phyloP scores from a whole-genome alignment of 1,139 yeast species.

The Blastobotrys malaysiensis region DNA sequence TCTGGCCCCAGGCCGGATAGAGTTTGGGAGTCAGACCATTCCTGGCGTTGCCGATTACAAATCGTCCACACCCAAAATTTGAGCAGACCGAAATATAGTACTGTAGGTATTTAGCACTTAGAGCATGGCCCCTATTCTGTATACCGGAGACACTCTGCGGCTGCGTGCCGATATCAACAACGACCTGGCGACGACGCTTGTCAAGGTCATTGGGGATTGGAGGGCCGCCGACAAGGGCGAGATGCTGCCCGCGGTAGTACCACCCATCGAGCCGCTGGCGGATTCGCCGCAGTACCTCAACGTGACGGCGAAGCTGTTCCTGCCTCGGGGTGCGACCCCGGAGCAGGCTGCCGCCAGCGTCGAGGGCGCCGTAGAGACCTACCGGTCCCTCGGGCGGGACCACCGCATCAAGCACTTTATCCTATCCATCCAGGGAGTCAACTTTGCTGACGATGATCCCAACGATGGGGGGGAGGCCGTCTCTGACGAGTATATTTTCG shows the following conservation, averaged over 20 bases:
- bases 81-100: no score
- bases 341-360: slow-evolving; percentile 12
- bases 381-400: slow-evolving; percentile 3
- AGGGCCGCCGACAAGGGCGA: not conserved
- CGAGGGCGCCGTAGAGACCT: slow-evolving; percentile 15
- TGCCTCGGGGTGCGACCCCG: slow-evolving; percentile 17
- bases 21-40: no score
- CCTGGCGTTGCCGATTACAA: no score
- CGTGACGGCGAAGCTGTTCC: slow-evolving; percentile 25
- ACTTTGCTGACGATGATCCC: slow-evolving; percentile 24
- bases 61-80: no score
- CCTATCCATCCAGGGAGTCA: slow-evolving; percentile 25
- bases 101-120: no score
- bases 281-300: slow-evolving; percentile 4
- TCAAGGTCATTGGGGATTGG: not conserved
- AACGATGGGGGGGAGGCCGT: slow-evolving; percentile 12
- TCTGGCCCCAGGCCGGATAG: no score
- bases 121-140: slow-evolving; percentile 13
- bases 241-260: not conserved
- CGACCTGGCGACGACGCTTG: slow-evolving; percentile 10
- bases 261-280: not conserved
- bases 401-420: slow-evolving; percentile 20
- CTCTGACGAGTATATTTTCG: slow-evolving; percentile 17
- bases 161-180: slow-evolving; percentile 14
- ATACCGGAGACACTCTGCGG: slow-evolving; percentile 21